phyloP scores from a whole-genome alignment of 495 filamentous ascomycete species.

The Sporormia fimetaria region DNA sequence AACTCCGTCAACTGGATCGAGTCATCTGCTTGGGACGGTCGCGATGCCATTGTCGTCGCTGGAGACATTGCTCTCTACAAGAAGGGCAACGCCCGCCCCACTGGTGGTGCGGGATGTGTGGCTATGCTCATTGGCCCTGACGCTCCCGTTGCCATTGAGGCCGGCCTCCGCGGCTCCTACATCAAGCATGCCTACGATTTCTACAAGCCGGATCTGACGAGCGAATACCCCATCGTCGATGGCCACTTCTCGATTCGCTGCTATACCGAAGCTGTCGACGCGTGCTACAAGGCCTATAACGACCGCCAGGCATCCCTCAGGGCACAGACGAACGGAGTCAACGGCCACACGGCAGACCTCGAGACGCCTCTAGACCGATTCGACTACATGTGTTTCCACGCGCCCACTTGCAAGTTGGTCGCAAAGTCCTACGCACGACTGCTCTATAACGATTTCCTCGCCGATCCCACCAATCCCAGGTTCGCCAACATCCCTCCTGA shows the following conservation, averaged over 20 bases:
- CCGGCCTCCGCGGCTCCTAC: slow-evolving; percentile 84
- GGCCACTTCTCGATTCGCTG: slow-evolving; percentile 90
- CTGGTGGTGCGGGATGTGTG: slow-evolving; percentile 88
- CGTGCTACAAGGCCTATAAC: slow-evolving; percentile 91
- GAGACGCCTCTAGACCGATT: slow-evolving; percentile 80
- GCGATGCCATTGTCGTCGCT: slow-evolving; percentile 83
- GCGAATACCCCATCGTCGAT: slow-evolving; percentile 95
- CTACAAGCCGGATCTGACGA: slow-evolving; percentile 96
- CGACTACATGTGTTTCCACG: slow-evolving; percentile 91
- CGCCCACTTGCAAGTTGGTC: slow-evolving; percentile 96
- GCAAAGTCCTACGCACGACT: slow-evolving; percentile 89
- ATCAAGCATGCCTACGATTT: slow-evolving; percentile 97
- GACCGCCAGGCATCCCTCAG: slow-evolving; percentile 66
- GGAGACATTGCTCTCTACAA: slow-evolving; percentile 98
- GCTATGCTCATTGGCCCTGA: slow-evolving; percentile 91
- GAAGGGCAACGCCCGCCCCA: slow-evolving; percentile 89
- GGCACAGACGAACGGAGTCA: slow-evolving; percentile 40
- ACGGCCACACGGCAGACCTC: slow-evolving; percentile 32
- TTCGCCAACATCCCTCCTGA: slow-evolving; percentile 84
- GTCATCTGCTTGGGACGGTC: slow-evolving; percentile 94
- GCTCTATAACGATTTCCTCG: slow-evolving; percentile 92
- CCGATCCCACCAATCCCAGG: slow-evolving; percentile 59
- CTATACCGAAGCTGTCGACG: slow-evolving; percentile 91
- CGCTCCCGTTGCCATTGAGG: slow-evolving; percentile 81
- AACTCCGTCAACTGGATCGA: slow-evolving; percentile 97